phyloP scores from a whole-genome alignment of 2,329 filamentous ascomycete genomes.

The Pleurostoma richardsiae region DNA sequence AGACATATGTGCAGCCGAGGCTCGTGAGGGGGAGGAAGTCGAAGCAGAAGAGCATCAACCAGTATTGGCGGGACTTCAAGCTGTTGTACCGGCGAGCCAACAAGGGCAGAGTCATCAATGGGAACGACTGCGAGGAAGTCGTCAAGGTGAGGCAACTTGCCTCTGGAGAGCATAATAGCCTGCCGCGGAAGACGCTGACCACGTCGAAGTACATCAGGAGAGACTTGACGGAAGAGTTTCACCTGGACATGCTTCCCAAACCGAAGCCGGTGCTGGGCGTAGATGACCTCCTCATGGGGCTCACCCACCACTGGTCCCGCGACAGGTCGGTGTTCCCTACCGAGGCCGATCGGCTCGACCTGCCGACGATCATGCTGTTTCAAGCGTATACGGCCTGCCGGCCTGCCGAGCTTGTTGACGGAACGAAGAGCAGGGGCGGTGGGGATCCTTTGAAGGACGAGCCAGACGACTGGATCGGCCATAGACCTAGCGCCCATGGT shows the following conservation, averaged over 20 bases:
- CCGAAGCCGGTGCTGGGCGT: constrained; percentile 8
- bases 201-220: background rate
- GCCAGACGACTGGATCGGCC: background rate
- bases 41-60: constrained; percentile 11
- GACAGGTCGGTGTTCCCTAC: constrained; percentile 15
- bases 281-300: constrained; percentile 10
- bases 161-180: background rate
- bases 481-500: background rate
- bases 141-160: background rate
- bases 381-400: constrained; percentile 14
- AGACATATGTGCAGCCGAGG: constrained; percentile 10
- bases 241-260: background rate
- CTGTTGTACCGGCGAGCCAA: constrained; percentile 13
- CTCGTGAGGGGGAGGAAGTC: constrained; percentile 1
- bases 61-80: constrained; percentile 16
- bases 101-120: constrained; percentile 10
- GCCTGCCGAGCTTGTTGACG: constrained; percentile 16
- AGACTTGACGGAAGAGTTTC: background rate
- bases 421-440: constrained; percentile 14
- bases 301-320: constrained; percentile 14
- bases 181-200: background rate
- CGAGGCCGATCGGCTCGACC: constrained; percentile 15
- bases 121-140: constrained; percentile 4
- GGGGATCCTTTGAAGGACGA: constrained; percentile 14
- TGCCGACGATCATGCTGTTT: constrained; percentile 17